Conservation (phyloP, 805 yeast species). For the Spathaspora hagerdaliae region DNA sequence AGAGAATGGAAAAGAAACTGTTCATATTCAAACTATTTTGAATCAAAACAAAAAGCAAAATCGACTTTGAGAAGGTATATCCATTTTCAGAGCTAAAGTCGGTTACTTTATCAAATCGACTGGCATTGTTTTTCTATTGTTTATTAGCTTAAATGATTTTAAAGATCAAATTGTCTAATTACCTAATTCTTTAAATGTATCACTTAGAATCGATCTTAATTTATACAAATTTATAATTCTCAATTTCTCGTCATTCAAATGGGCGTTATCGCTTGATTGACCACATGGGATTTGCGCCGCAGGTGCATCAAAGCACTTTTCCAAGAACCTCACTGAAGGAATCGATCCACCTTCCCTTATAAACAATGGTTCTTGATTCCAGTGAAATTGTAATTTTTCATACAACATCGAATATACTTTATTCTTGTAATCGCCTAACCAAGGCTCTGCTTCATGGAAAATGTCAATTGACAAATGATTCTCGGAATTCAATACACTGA, state of each 20-base stretch:
- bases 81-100: no score
- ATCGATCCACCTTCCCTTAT: constrained; percentile 97
- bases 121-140: no score
- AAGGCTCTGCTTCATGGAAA: constrained; percentile 87
- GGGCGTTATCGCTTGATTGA: constrained; percentile 92
- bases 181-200: constrained; percentile 44
- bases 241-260: constrained; percentile 80
- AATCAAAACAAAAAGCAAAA: no score
- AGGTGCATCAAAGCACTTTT: constrained; percentile 75
- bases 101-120: no score
- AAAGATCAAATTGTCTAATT: neutral
- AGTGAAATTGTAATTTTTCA: constrained; percentile 58
- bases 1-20: no score
- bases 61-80: no score
- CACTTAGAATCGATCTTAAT: constrained; percentile 59
- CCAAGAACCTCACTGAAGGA: constrained; percentile 83
- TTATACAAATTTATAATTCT: constrained; percentile 75
- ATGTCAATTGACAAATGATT: constrained; percentile 61
- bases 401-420: constrained; percentile 65
- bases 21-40: no score
- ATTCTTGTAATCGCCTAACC: constrained; percentile 87
- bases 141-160: no score
- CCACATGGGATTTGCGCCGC: constrained; percentile 98
- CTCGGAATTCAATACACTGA: constrained; percentile 48
- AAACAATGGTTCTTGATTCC: constrained; percentile 81